These are phyloP conservation scores for Exophiala phaeomuriformis DNA, from an alignment of 2,329 filamentous ascomycete genomes.

Conservation along the genomic window DNA sequence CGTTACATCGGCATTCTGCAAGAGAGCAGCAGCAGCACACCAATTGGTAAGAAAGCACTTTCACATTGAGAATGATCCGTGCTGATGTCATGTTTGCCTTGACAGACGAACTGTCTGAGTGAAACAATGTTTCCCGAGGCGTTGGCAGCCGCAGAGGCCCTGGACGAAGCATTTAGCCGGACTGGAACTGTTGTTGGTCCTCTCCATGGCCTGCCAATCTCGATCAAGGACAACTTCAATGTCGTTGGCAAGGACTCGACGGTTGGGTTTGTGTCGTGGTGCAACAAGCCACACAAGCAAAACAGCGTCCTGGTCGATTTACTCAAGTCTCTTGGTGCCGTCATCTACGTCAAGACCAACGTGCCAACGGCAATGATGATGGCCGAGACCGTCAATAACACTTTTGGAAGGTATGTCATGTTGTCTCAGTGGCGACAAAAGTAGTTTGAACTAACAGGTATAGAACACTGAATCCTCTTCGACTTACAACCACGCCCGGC, in stretches of 20 bases:
- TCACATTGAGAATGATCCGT: background rate
- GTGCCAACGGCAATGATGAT: slow-evolving; percentile 35
- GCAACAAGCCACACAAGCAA: slow-evolving; percentile 44
- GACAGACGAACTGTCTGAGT: slow-evolving; percentile 36
- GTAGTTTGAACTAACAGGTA: slow-evolving; percentile 37
- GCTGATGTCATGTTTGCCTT: background rate
- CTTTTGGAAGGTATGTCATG: slow-evolving; percentile 32
- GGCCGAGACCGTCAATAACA: slow-evolving; percentile 33
- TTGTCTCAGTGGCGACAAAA: background rate
- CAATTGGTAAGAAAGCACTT: slow-evolving; percentile 38
- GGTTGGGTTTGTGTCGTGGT: slow-evolving; percentile 33
- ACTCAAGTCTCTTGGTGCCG: slow-evolving; percentile 36
- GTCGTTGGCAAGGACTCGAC: slow-evolving; percentile 30
- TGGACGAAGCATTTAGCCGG: slow-evolving; percentile 38
- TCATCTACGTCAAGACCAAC: slow-evolving; percentile 36
- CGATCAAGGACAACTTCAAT: slow-evolving; percentile 36
- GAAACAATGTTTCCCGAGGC: slow-evolving; percentile 50
- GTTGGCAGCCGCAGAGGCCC: slow-evolving; percentile 39
- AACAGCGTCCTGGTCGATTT: slow-evolving; percentile 27
- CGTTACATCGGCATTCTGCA: slow-evolving; percentile 51
- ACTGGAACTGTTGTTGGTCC: slow-evolving; percentile 46
- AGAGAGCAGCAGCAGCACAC: slow-evolving; percentile 38
- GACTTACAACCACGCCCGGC: slow-evolving; percentile 43
- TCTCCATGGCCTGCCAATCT: slow-evolving; percentile 56
- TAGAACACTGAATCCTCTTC: slow-evolving; percentile 44